phyloP scores from a whole-genome alignment of 2,329 filamentous ascomycete genomes.

The Diaporthe longicolla region DNA sequence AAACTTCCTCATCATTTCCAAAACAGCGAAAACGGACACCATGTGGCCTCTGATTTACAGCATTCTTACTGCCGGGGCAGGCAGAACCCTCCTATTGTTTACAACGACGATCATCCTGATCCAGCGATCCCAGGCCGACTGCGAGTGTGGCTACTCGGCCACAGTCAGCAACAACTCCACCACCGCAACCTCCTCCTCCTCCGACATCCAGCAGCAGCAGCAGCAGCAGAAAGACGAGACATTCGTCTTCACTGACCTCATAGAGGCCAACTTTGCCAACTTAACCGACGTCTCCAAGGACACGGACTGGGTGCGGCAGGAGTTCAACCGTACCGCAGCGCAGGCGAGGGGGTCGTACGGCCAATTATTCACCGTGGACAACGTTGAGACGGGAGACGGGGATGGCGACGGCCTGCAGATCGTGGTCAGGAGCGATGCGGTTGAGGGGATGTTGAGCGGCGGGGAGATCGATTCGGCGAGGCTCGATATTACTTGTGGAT shows the following conservation, averaged over 20 bases:
- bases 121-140: constrained; percentile 59
- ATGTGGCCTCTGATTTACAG: not conserved
- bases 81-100: not conserved
- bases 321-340: constrained; percentile 74
- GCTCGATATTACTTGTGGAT: constrained; percentile 77
- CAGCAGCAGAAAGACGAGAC: constrained; percentile 48
- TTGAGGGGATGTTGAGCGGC: constrained; percentile 68
- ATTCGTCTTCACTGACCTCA: constrained; percentile 74
- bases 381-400: constrained; percentile 68
- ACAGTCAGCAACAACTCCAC: constrained; percentile 56
- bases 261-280: constrained; percentile 81
- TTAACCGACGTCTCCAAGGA: constrained; percentile 62
- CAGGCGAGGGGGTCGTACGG: constrained; percentile 74
- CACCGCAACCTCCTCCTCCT: no score
- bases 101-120: constrained; percentile 43
- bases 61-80: not conserved
- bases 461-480: constrained; percentile 75
- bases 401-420: constrained; percentile 66
- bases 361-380: constrained; percentile 70
- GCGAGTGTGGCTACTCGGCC: constrained; percentile 80
- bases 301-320: constrained; percentile 76
- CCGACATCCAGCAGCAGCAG: constrained; percentile 36
- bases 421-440: constrained; percentile 62
- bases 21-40: not conserved
- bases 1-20: not conserved